These are phyloP conservation scores for barrel medic (Medicago truncatula) DNA, from an alignment of 306 rosid species.

Conservation along the genomic window DNA sequence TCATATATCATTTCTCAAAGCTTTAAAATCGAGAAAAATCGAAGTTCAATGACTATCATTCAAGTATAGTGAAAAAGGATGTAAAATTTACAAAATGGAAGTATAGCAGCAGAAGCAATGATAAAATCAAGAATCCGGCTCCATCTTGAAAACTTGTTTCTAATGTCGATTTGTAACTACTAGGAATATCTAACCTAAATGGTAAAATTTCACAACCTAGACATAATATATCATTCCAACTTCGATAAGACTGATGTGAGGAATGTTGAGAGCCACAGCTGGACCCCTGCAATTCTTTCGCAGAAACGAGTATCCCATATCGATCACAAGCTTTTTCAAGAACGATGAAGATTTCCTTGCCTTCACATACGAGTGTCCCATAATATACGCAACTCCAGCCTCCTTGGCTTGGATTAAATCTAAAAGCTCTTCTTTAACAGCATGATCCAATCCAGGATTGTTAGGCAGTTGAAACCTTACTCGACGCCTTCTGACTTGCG, in stretches of 20 bases:
- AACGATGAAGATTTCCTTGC: slow-evolving; percentile 76
- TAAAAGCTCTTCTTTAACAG: slow-evolving; percentile 69
- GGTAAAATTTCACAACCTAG: slow-evolving; percentile 43
- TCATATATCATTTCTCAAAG: neutral
- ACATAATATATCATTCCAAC: slow-evolving; percentile 94
- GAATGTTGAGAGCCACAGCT: slow-evolving; percentile 81
- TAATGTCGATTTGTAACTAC: neutral
- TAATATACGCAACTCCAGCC: slow-evolving; percentile 77
- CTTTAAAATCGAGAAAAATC: neutral
- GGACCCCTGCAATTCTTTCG: slow-evolving; percentile 84
- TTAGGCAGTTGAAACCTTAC: slow-evolving; percentile 68
- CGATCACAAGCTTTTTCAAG: slow-evolving; percentile 69
- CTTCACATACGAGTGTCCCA: slow-evolving; percentile 83
- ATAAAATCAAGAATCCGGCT: too few relatives aligned
- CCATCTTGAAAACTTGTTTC: neutral
- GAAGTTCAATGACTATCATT: neutral
- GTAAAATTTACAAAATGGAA: slow-evolving; percentile 1
- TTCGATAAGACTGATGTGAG: slow-evolving; percentile 85
- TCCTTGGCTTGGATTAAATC: slow-evolving; percentile 81
- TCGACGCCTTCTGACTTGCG: slow-evolving; percentile 59
- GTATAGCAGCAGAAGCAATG: neutral
- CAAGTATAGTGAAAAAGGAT: neutral
- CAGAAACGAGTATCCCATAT: slow-evolving; percentile 78
- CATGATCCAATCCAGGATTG: slow-evolving; percentile 55
- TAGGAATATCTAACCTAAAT: slow-evolving; percentile 1